A percentile compares a stretch with the other conserved stretches of the same genome.
Evolutionary conservation across 2,329 filamentous ascomycete genomes (phyloP).

Genomic region (Aspergillus ibericus): DNA sequence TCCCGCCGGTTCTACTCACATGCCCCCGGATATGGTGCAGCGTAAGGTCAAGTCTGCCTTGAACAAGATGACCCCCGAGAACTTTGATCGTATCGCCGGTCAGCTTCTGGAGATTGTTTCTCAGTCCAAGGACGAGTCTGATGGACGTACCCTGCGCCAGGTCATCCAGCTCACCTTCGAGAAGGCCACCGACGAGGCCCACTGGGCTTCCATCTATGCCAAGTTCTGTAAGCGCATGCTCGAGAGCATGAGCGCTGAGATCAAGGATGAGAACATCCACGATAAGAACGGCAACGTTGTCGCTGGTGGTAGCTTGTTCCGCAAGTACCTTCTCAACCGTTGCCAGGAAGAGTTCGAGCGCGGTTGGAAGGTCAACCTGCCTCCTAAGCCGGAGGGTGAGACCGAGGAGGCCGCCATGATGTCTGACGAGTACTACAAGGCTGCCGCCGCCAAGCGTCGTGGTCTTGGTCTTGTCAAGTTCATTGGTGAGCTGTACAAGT

Average conservation of each 20-base stretch:
- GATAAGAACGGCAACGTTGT: constrained; percentile 89
- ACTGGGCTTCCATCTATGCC: constrained; percentile 99
- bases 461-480: constrained; percentile 98
- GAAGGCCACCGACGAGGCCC: constrained; percentile 96
- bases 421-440: constrained; percentile 94
- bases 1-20: constrained; percentile 57
- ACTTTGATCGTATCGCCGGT: constrained; percentile 92
- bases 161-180: constrained; percentile 99
- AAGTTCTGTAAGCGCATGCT: constrained; percentile 98
- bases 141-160: constrained; percentile 91
- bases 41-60: constrained; percentile 97
- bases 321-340: constrained; percentile 96
- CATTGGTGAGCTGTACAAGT: constrained; percentile 98
- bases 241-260: constrained; percentile 89
- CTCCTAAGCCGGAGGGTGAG: constrained; percentile 71
- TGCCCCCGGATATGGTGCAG: constrained; percentile 92
- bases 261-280: constrained; percentile 90
- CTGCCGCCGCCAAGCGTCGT: constrained; percentile 90
- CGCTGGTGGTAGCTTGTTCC: constrained; percentile 89
- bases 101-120: constrained; percentile 90
- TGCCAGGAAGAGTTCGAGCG: constrained; percentile 99
- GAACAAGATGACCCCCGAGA: constrained; percentile 99
- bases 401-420: constrained; percentile 75
- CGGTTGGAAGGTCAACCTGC: constrained; percentile 89
- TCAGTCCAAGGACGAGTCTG: constrained; percentile 92